phyloP scores from a whole-genome alignment of 495 filamentous ascomycete genomes.

The Rhypophila decipiens region DNA sequence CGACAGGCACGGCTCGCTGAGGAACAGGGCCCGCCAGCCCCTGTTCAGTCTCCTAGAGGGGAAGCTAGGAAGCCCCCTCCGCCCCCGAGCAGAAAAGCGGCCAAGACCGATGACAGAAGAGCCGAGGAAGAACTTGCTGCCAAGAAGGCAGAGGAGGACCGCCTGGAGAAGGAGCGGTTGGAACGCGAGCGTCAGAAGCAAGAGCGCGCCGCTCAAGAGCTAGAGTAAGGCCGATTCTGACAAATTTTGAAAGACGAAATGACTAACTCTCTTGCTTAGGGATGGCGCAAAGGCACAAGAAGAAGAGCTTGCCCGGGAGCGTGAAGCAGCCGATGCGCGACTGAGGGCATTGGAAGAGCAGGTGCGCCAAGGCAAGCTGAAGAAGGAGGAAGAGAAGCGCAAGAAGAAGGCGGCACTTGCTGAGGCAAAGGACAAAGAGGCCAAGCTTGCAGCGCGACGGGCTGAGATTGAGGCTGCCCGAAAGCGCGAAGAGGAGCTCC shows the following conservation, averaged over 20 bases:
- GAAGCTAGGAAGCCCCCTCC: slow-evolving; percentile 77
- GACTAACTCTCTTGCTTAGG: slow-evolving; percentile 45
- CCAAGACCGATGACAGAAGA: slow-evolving; percentile 45
- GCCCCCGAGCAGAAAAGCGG: slow-evolving; percentile 70
- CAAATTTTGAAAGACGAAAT: slow-evolving; percentile 2
- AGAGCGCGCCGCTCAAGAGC: slow-evolving; percentile 60
- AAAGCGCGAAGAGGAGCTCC: slow-evolving; percentile 81
- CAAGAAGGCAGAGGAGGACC: slow-evolving; percentile 47
- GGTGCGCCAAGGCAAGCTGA: slow-evolving; percentile 89
- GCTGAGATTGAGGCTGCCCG: slow-evolving; percentile 88
- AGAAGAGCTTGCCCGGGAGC: slow-evolving; percentile 70
- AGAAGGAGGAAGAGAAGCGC: slow-evolving; percentile 91
- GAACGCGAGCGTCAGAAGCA: too few species aligned
- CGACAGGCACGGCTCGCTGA: slow-evolving; percentile 79
- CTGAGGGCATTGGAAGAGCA: slow-evolving; percentile 88
- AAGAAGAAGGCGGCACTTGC: slow-evolving; percentile 81
- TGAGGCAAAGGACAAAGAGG: slow-evolving; percentile 85
- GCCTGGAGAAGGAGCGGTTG: slow-evolving; percentile 62
- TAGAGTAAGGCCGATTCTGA: slow-evolving; percentile 67
- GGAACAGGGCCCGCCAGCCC: slow-evolving; percentile 63
- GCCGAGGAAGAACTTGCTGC: slow-evolving; percentile 50
- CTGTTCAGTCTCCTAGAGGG: slow-evolving; percentile 40
- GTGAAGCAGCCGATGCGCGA: slow-evolving; percentile 73
- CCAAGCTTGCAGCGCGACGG: slow-evolving; percentile 72
- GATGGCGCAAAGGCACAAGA: slow-evolving; percentile 69